phyloP scores from a whole-genome alignment of 169 alveolate species.

The Eimeria sp. region DNA sequence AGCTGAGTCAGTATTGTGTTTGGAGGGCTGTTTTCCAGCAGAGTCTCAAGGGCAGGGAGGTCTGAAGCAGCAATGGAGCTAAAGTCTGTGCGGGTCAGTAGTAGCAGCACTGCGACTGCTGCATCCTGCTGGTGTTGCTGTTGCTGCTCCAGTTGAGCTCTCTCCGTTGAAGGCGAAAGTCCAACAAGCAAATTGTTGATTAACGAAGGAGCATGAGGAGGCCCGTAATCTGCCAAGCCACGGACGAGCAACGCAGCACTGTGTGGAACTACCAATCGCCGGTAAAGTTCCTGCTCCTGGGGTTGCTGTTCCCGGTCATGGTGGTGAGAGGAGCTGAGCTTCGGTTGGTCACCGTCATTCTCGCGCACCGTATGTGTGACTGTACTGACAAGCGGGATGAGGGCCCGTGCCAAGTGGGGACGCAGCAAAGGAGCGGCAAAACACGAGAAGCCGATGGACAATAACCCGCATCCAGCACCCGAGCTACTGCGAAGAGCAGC shows the following conservation, averaged over 20 bases:
- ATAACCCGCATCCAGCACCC: constrained; percentile 20
- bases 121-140: constrained; percentile 26
- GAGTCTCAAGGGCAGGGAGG: constrained; percentile 13
- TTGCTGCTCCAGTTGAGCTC: background rate
- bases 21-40: background rate
- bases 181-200: background rate
- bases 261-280: background rate
- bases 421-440: constrained; percentile 11
- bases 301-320: background rate
- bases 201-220: background rate
- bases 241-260: background rate
- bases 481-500: constrained; percentile 45
- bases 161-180: background rate
- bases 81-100: constrained; percentile 36
- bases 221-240: constrained; percentile 51
- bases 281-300: background rate
- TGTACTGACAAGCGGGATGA: background rate
- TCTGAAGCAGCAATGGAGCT: constrained; percentile 21
- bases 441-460: constrained; percentile 5
- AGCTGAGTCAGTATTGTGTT: constrained; percentile 1
- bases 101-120: constrained; percentile 60
- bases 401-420: constrained; percentile 33
- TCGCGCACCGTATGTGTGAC: background rate
- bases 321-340: background rate
- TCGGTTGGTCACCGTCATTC: background rate